Evolutionary conservation across 345 rosid species (phyloP).

Genomic region (Eucalyptus fibrosa): DNA sequence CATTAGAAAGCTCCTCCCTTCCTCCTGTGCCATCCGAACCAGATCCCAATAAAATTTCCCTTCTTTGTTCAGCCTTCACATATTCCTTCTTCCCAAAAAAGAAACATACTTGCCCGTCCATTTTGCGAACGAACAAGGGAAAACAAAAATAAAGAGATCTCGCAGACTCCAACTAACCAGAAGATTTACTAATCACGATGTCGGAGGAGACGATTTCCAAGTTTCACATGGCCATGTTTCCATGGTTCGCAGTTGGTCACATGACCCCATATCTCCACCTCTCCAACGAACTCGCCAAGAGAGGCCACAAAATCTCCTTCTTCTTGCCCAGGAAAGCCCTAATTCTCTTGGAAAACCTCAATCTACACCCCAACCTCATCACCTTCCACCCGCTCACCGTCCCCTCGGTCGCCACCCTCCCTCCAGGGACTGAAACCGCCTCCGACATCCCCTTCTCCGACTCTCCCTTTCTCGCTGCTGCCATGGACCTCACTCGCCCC

Average conservation of each 20-base stretch:
- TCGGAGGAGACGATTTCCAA: background rate
- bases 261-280: constrained; percentile 50
- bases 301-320: constrained; percentile 33
- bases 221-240: constrained; percentile 39
- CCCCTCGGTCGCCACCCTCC: constrained; percentile 48
- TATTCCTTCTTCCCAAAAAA: too few relatives aligned
- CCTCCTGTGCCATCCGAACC: too few relatives aligned
- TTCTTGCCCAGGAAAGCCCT: constrained; percentile 33
- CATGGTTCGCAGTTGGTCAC: constrained; percentile 54
- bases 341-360: constrained; percentile 11
- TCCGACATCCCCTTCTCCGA: constrained; percentile 45
- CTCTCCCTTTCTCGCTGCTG: constrained; percentile 27
- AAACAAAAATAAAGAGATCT: background rate
- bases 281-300: constrained; percentile 38
- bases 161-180: background rate
- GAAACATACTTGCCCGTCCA: too few relatives aligned
- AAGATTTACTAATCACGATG: background rate
- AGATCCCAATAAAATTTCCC: too few relatives aligned
- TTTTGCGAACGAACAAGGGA: too few relatives aligned
- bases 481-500: constrained; percentile 47
- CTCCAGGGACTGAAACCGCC: constrained; percentile 55
- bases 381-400: constrained; percentile 16
- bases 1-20: too few relatives aligned
- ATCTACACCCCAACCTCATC: constrained; percentile 22
- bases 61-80: too few relatives aligned